These are phyloP conservation scores for Nidularia pulvinata DNA, from an alignment of 768 basidiomycete genomes.

Conservation along the genomic window DNA sequence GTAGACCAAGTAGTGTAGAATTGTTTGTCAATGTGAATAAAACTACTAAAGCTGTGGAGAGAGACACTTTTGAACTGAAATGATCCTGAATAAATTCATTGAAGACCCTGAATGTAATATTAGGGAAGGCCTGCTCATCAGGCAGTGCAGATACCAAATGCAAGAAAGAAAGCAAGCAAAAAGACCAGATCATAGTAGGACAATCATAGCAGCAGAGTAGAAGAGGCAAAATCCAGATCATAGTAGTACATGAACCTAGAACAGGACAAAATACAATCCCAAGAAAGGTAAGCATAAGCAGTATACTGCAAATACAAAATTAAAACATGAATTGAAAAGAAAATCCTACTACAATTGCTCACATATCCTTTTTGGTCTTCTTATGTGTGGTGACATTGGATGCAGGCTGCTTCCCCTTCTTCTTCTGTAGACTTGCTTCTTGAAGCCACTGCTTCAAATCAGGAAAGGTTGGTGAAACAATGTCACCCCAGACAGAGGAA, in stretches of 20 bases:
- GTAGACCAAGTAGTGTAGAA: conserved; percentile 10
- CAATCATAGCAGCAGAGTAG: background rate
- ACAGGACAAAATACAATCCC: background rate
- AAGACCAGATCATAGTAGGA: background rate
- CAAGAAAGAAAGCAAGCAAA: background rate
- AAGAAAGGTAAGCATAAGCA: too few species aligned
- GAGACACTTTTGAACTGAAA: conserved; percentile 9
- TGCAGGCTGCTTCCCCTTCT: too few species aligned
- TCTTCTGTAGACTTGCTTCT: too few species aligned
- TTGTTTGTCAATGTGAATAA: conserved; percentile 14
- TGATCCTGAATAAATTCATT: conserved; percentile 7
- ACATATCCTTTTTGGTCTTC: too few species aligned
- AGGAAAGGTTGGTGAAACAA: too few species aligned
- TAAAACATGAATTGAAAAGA: too few species aligned
- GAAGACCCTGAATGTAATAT: conserved; percentile 10
- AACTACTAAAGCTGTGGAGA: conserved; percentile 9
- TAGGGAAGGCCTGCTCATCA: conserved; percentile 3
- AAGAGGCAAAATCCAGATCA: background rate
- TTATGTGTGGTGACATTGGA: too few species aligned
- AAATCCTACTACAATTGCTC: too few species aligned
- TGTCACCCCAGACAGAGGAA: too few species aligned
- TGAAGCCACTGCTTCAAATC: too few species aligned
- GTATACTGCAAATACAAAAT: too few species aligned
- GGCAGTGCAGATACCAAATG: background rate
- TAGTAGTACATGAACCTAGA: background rate